Conservation (phyloP, 208 protist species). For the Acanthamoeba triangularis region DNA sequence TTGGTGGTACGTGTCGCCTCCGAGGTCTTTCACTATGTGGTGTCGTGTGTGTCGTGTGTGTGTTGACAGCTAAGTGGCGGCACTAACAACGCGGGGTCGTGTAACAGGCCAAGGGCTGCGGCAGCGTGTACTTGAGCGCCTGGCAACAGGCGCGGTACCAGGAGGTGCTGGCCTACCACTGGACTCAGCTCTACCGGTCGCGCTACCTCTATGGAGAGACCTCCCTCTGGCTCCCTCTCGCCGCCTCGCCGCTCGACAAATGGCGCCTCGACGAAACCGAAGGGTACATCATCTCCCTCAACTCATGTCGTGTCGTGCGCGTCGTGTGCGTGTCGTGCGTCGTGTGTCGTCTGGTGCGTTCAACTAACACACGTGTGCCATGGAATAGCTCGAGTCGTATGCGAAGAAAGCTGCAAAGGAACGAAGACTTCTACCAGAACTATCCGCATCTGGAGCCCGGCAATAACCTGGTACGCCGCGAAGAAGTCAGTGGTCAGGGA, state of each 20-base stretch:
- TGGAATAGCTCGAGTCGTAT: conserved; percentile 5
- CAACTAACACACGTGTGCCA: background rate
- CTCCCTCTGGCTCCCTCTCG: conserved; percentile 63
- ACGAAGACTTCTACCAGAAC: conserved; percentile 52
- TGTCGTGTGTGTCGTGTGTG: background rate
- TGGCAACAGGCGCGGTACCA: conserved; percentile 63
- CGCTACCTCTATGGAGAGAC: conserved; percentile 74
- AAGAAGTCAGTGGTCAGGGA: no score
- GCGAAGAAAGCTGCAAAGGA: conserved; percentile 47
- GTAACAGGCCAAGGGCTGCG: background rate
- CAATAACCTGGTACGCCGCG: conserved; percentile 44
- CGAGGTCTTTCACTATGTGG: background rate
- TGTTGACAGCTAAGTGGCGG: background rate
- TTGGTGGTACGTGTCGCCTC: background rate
- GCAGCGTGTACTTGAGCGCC: conserved; percentile 7
- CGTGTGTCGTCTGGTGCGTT: background rate
- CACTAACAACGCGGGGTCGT: background rate
- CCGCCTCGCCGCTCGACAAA: conserved; percentile 53
- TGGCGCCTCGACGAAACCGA: conserved; percentile 76
- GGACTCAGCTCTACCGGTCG: conserved; percentile 21
- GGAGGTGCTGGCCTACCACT: conserved; percentile 23
- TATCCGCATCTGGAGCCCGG: conserved; percentile 69
- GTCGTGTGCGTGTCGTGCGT: background rate
- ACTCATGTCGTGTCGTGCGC: background rate
- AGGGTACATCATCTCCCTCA: conserved; percentile 16